Evolutionary conservation across 2,329 filamentous ascomycete species (phyloP).

Genomic region (Aureobasidium sp.): DNA sequence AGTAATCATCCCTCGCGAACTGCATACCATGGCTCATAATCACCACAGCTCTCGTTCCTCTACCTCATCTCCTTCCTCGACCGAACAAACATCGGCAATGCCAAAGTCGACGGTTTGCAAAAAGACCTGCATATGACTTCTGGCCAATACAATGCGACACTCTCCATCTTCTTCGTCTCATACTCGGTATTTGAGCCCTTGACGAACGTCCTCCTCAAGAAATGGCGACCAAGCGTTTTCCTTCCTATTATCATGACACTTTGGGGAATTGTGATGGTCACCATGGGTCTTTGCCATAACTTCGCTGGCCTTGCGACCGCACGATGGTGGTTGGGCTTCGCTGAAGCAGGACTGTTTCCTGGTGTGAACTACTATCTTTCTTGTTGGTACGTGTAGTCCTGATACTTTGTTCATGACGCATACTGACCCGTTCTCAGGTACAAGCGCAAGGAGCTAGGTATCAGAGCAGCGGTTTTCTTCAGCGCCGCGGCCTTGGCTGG

Average conservation of each 20-base stretch:
- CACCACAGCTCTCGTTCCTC: slow-evolving; percentile 54
- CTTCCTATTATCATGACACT: slow-evolving; percentile 39
- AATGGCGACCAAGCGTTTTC: slow-evolving; percentile 67
- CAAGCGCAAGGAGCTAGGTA: slow-evolving; percentile 67
- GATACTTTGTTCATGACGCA: no score
- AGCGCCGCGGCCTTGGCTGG: slow-evolving; percentile 73
- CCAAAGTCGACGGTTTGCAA: slow-evolving; percentile 51
- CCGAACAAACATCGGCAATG: slow-evolving; percentile 72
- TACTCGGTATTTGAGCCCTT: slow-evolving; percentile 38
- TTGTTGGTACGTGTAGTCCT: slow-evolving; percentile 50
- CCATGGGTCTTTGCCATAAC: slow-evolving; percentile 25
- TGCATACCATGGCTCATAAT: background rate
- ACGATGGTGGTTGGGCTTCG: slow-evolving; percentile 27
- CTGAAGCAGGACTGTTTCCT: slow-evolving; percentile 46
- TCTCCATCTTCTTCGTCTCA: slow-evolving; percentile 13
- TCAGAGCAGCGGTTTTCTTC: slow-evolving; percentile 78
- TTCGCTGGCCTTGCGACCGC: slow-evolving; percentile 25
- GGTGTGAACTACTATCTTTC: slow-evolving; percentile 74
- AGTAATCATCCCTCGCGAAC: slow-evolving; percentile 11
- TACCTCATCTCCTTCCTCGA: slow-evolving; percentile 67
- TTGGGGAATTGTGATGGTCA: slow-evolving; percentile 63
- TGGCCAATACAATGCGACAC: slow-evolving; percentile 51
- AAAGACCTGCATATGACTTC: slow-evolving; percentile 56
- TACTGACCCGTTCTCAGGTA: slow-evolving; percentile 38
- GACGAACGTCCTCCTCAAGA: slow-evolving; percentile 75